Evolutionary conservation across 192 early-diverging fungal species (phyloP).

Genomic region (Backusella macrospora): DNA sequence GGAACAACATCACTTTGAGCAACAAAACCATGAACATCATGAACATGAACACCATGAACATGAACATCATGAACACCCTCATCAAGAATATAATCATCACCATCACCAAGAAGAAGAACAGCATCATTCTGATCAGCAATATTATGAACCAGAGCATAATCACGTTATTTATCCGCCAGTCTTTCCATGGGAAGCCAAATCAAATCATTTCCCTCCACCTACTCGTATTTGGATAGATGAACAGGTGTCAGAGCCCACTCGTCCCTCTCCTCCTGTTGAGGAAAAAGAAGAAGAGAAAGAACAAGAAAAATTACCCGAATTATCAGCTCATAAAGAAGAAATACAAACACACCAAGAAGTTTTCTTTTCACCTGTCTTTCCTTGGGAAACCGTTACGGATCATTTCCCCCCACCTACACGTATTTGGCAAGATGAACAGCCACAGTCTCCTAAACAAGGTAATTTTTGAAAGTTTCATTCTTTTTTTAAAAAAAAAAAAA

Average conservation of each 20-base stretch:
- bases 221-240: conserved; percentile 31
- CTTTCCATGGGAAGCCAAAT: neutral
- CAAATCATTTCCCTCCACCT: neutral
- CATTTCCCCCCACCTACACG: conserved; percentile 9
- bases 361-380: neutral
- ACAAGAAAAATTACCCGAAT: neutral
- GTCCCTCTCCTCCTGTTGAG: neutral
- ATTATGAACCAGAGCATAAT: neutral
- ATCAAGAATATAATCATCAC: neutral
- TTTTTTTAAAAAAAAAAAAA: neutral
- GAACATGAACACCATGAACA: neutral
- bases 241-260: no score
- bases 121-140: neutral
- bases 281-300: neutral
- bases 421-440: conserved; percentile 22
- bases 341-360: neutral
- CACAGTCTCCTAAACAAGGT: neutral
- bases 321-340: neutral
- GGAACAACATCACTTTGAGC: neutral
- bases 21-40: neutral
- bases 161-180: neutral
- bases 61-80: neutral
- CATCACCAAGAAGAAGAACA: neutral
- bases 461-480: neutral
- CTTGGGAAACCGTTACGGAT: neutral